Conservation (phyloP, 768 basidiomycete species). For the Hydnomerulius pinastri region DNA sequence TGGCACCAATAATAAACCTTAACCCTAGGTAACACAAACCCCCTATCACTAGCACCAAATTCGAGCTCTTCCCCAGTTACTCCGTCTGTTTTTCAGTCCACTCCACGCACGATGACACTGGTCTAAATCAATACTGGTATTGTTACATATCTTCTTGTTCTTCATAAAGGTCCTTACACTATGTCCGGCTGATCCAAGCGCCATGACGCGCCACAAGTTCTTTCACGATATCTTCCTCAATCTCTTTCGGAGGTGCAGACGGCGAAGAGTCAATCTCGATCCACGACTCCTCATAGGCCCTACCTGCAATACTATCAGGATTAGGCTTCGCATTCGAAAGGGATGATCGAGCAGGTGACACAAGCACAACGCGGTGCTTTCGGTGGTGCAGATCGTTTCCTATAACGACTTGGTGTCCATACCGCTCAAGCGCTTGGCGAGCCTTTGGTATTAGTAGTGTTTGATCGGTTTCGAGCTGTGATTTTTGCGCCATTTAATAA, state of each 20-base stretch:
- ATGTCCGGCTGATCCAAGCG: slow-evolving; percentile 53
- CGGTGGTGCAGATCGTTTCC: slow-evolving; percentile 93
- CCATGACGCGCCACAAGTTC: slow-evolving; percentile 77
- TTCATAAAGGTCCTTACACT: background rate
- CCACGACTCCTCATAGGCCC: slow-evolving; percentile 58
- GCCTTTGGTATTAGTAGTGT: slow-evolving; percentile 88
- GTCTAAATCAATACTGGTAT: background rate
- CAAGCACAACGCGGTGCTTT: slow-evolving; percentile 91
- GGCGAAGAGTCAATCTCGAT: slow-evolving; percentile 55
- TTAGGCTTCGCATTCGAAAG: slow-evolving; percentile 9
- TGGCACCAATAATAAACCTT: slow-evolving; percentile 16
- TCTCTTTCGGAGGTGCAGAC: slow-evolving; percentile 60
- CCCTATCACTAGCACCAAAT: too few species aligned
- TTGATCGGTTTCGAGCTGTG: slow-evolving; percentile 90
- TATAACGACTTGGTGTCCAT: slow-evolving; percentile 97
- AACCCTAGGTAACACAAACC: slow-evolving; percentile 9
- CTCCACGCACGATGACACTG: background rate
- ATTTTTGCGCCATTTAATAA: background rate
- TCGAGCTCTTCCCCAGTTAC: too few species aligned
- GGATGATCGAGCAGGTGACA: slow-evolving; percentile 50
- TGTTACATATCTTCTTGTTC: background rate
- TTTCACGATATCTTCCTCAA: slow-evolving; percentile 87
- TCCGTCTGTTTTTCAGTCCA: too few species aligned
- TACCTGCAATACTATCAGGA: slow-evolving; percentile 18
- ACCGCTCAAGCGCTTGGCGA: slow-evolving; percentile 81